Evolutionary conservation across 2,329 filamentous ascomycete species (phyloP), one percentile per base, ranked within the genome.

Genomic region (Aspergillus bombycis): DNA sequence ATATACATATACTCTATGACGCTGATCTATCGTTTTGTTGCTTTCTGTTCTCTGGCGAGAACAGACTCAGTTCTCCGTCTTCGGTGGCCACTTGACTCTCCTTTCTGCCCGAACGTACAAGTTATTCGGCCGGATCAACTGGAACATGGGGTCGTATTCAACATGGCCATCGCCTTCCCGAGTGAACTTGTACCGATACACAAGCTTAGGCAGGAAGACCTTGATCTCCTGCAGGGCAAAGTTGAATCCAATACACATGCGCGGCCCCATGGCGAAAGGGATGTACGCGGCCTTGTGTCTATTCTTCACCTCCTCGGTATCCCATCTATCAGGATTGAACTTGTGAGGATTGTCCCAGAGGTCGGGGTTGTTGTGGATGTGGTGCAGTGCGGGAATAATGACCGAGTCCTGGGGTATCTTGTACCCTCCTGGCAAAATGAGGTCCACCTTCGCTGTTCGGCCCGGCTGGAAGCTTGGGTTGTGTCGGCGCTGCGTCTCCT

Each of bases 221-320:
- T 88, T 88, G 61, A 88, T 79, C 73, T 89, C 86, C 62, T 84
- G 81, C 5, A 89, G 75, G 0, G 86, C 87, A 72, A 89, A 88
- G 75, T 88, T 89, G 80, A 88, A 89, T 0, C 86, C 88, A 60
- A 89, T 85, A 66, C 87, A 89, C 75, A 82, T 83, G 1, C 88
- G 78, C 0, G 79, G 82, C 0, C 88, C 88, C 0, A 81, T 77
- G 0, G 84, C 86, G 65, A 89, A 90, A 0, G 88, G 88, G 2
- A 85, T 77, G 68, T 89, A 89, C 0, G 82, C 77, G 1, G 80
- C 81, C 23, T 80, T 80, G 48, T 82, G 84, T 2, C 81, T 72
- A 67, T 80, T 82, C 77, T 85, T 85, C 58, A 86, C 84, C 19
- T 78, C 75, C 0, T 85, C 82, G 0, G 82, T 82, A 65, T 83